Conservation (phyloP, 352 stramenopile genomes). For the Phytophthora pisi region DNA sequence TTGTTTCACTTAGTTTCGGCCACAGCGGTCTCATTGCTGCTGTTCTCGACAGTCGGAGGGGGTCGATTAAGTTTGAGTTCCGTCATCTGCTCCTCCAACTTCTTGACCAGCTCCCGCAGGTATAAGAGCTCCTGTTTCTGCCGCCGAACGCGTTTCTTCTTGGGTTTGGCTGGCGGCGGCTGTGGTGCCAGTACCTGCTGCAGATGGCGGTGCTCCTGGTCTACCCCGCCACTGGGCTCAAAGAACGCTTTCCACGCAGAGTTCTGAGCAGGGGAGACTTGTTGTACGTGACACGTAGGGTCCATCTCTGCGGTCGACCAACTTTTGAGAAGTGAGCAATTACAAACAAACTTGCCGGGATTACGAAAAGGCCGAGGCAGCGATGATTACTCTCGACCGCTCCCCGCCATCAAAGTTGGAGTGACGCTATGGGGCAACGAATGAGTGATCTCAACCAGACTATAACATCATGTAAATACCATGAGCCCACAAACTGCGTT, state of each 20-base stretch:
- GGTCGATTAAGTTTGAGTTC: constrained; percentile 15
- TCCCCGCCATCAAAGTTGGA: too few relatives aligned
- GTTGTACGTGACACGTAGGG: not conserved
- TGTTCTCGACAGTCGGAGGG: not conserved
- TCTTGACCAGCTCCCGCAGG: constrained; percentile 36
- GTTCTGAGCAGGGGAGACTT: not conserved
- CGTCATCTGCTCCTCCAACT: constrained; percentile 32
- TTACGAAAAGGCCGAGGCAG: too few relatives aligned
- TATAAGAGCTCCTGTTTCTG: constrained; percentile 45
- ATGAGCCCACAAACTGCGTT: too few relatives aligned
- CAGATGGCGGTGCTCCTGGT: not conserved
- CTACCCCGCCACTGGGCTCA: not conserved
- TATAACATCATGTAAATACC: too few relatives aligned
- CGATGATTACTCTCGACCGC: too few relatives aligned
- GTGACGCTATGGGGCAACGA: too few relatives aligned
- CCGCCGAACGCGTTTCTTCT: constrained; percentile 43
- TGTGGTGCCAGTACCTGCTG: not conserved
- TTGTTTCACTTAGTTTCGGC: not conserved
- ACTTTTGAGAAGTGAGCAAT: not conserved
- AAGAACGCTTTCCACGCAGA: not conserved
- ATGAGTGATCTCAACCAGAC: too few relatives aligned
- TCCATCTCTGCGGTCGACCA: not conserved
- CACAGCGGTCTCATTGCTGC: not conserved
- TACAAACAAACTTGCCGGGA: too few relatives aligned
- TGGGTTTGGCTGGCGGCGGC: constrained; percentile 10